Conservation (phyloP, 1,284 basidiomycete genomes). For the Naganishia liquefaciens region DNA sequence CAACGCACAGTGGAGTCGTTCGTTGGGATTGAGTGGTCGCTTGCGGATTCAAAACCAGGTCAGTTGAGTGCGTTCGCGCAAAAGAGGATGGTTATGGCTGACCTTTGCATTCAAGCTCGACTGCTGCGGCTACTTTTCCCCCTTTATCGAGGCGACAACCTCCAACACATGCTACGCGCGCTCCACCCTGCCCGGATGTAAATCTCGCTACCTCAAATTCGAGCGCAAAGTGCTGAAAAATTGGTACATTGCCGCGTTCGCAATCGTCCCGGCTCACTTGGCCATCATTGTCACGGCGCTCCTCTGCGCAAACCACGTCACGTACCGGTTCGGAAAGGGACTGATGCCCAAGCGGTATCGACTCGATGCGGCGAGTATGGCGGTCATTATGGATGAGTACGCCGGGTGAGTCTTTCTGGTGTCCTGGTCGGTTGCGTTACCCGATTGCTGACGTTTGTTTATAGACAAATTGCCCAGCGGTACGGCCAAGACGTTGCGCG, state of each 20-base stretch:
- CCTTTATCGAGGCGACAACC: constrained; percentile 66
- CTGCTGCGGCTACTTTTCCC: constrained; percentile 70
- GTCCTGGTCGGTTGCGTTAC: neutral
- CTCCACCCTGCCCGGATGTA: constrained; percentile 67
- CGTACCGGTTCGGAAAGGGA: constrained; percentile 73
- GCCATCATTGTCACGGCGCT: constrained; percentile 65
- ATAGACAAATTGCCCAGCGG: constrained; percentile 52
- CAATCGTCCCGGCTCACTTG: constrained; percentile 66
- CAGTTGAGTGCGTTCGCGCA: constrained; percentile 30
- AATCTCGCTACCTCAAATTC: constrained; percentile 64
- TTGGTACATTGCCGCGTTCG: constrained; percentile 65
- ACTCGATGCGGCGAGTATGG: constrained; percentile 65
- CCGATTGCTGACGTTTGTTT: neutral
- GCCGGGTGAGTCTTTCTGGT: constrained; percentile 58
- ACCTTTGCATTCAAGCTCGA: constrained; percentile 48
- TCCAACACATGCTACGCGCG: constrained; percentile 67
- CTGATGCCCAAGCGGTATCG: constrained; percentile 73
- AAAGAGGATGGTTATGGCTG: neutral
- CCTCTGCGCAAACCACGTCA: constrained; percentile 70
- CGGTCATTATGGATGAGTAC: constrained; percentile 71
- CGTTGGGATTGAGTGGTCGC: constrained; percentile 60
- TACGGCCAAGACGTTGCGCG: constrained; percentile 51
- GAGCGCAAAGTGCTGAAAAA: constrained; percentile 61
- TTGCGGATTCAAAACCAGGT: constrained; percentile 64
- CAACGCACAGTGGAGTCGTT: constrained; percentile 67